phyloP scores from a whole-genome alignment of 2,329 filamentous ascomycete species.

The Fusarium beomiforme region DNA sequence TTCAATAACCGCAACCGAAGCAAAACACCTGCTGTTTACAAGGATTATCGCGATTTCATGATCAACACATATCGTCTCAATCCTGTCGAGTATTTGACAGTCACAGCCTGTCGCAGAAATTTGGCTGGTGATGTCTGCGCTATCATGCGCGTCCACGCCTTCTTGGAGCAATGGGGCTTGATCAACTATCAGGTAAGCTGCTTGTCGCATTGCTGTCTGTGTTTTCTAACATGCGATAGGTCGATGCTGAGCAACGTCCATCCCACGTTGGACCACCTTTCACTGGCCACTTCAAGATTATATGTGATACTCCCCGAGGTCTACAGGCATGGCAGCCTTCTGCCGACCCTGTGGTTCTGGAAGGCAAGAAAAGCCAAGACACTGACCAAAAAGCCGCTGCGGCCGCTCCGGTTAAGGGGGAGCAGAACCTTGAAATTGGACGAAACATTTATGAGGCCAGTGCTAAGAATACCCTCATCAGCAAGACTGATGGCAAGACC shows the following conservation, averaged over 20 bases:
- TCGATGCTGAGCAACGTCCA: constrained; percentile 93
- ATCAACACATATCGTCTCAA: constrained; percentile 99
- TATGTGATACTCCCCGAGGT: constrained; percentile 93
- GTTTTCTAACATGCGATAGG: constrained; percentile 63
- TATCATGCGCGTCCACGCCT: constrained; percentile 98
- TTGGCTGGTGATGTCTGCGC: constrained; percentile 97
- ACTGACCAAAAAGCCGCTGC: constrained; percentile 80
- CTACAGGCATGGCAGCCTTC: constrained; percentile 95
- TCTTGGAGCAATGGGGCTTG: constrained; percentile 97
- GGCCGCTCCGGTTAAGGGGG: constrained; percentile 74
- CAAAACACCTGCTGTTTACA: constrained; percentile 97
- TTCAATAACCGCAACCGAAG: constrained; percentile 98
- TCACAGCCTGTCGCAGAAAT: constrained; percentile 94
- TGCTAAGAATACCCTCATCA: constrained; percentile 79
- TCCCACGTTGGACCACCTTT: constrained; percentile 97
- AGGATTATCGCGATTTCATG: constrained; percentile 99
- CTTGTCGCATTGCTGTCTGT: neutral
- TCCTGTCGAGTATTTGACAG: constrained; percentile 94
- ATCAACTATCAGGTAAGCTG: constrained; percentile 92
- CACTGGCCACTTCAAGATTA: constrained; percentile 96
- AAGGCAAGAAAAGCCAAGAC: constrained; percentile 68
- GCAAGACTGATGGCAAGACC: constrained; percentile 74
- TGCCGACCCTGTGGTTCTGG: constrained; percentile 74
- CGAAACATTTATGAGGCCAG: constrained; percentile 96
- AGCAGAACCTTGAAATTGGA: constrained; percentile 90